Conservation (phyloP, 768 basidiomycete genomes). For the Naematelia encephala region DNA sequence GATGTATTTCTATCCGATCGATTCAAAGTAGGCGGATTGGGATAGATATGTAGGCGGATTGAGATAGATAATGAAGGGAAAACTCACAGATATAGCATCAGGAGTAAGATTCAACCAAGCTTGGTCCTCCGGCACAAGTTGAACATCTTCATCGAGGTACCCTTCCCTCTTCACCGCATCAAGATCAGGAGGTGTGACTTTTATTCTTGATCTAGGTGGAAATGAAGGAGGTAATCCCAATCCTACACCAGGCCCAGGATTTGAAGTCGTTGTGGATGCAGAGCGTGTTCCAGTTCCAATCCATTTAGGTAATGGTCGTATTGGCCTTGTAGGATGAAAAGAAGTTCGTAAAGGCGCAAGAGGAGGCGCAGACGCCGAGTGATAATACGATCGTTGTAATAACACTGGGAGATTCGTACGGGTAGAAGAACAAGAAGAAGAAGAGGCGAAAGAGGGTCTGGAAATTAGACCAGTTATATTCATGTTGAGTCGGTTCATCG, state of each 20-base stretch:
- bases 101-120: slow-evolving; percentile 39
- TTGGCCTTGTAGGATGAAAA: not conserved
- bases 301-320: not conserved
- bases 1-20: not conserved
- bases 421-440: no score
- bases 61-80: not conserved
- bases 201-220: slow-evolving; percentile 8
- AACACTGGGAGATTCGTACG: not conserved
- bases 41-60: not conserved
- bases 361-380: not conserved
- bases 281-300: not conserved
- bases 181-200: slow-evolving; percentile 37
- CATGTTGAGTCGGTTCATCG: no score
- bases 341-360: not conserved
- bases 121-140: slow-evolving; percentile 33
- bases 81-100: slow-evolving; percentile 40
- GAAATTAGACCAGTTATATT: slow-evolving; percentile 16
- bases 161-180: slow-evolving; percentile 44
- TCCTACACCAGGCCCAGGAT: no score
- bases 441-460: slow-evolving; percentile 19
- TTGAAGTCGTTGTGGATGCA: not conserved
- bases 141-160: slow-evolving; percentile 43
- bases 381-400: not conserved
- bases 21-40: no score
- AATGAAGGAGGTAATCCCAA: not conserved